Evolutionary conservation across 352 stramenopile genomes (phyloP).

Genomic region (Phytophthora sojae): DNA sequence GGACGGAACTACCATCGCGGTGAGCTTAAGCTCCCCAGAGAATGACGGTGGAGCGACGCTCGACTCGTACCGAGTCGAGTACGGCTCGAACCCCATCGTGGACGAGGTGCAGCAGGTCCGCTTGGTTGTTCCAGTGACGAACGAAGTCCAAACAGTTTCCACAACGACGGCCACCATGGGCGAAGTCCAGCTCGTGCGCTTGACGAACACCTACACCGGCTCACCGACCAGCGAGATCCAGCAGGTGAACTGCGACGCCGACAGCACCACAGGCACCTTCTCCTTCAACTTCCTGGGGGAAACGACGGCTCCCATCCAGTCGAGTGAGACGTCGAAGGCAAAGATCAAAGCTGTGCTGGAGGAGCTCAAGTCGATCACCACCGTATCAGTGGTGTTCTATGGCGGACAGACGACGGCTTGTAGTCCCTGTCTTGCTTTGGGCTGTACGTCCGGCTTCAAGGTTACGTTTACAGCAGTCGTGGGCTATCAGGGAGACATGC

Average conservation of each 20-base stretch:
- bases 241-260: conserved; percentile 92
- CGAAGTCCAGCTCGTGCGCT: conserved; percentile 92
- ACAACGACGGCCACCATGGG: conserved; percentile 63
- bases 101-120: conserved; percentile 84
- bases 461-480: conserved; percentile 91
- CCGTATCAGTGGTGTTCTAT: conserved; percentile 85
- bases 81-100: conserved; percentile 77
- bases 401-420: conserved; percentile 69
- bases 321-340: conserved; percentile 68
- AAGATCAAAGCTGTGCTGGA: conserved; percentile 91
- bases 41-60: conserved; percentile 89
- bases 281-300: conserved; percentile 84
- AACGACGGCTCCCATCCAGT: conserved; percentile 89
- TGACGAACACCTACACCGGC: conserved; percentile 83
- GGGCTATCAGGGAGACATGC: conserved; percentile 87
- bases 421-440: conserved; percentile 61
- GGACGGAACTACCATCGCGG: conserved; percentile 89
- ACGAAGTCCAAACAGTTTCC: conserved; percentile 81
- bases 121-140: conserved; percentile 67
- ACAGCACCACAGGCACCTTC: conserved; percentile 85
- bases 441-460: conserved; percentile 78
- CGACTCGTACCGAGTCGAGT: conserved; percentile 94
- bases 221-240: conserved; percentile 84
- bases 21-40: conserved; percentile 79
- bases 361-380: conserved; percentile 88